Base-by-base conservation (phyloP, 768 basidiomycete genomes). In the Coprinopsis marcescibilis region DNA sequence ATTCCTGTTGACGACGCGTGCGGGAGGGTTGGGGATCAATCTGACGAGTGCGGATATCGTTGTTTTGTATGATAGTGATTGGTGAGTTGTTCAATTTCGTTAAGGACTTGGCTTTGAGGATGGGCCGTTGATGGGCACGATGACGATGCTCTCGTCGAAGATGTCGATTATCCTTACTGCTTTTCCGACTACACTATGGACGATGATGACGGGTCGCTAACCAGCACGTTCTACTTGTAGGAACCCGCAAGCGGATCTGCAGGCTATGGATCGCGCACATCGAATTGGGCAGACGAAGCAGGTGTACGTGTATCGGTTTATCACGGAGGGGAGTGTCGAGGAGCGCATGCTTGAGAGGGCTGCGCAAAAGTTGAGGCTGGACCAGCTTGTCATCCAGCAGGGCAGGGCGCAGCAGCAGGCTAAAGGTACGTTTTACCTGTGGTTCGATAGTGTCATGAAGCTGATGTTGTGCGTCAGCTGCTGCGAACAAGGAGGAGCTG, bases 201-300 rank as follows among this genome's bases (percentile, higher is more conserved):
- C n/a, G n/a, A n/a, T n/a, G n/a, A n/a, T n/a, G n/a, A n/a, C n/a
- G n/a, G n/a, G n/a, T n/a, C n/a, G n/a, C n/a, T n/a, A n/a, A n/a
- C n/a, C n/a, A n/a, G n/a, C 17, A 10, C 25, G n/a, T 21, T 37
- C 4, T 35, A 15, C 39, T 40, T 15, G 12, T 54, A 91, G 87
- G 92, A 99, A 98, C 63, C 95, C 96, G 1, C 96, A 99, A 68
- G 96, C 95, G 2, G 96, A 99, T 70, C 66, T 99, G 37, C 96
- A 99, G 62, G 96, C 96, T 3, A 97, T 96, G 95, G 93, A 98
- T 60, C 88, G 92, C 48, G 94, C 94, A 0, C 93, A 95, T 68
- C 88, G 92, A 47, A 95, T 95, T 51, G 93, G 93, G 2, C 93
- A 97, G 67, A 95, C 89, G 36, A 97, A 95, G 67, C 93, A 97